phyloP scores from a whole-genome alignment of 768 basidiomycete genomes.

The Tulasnella sp. region DNA sequence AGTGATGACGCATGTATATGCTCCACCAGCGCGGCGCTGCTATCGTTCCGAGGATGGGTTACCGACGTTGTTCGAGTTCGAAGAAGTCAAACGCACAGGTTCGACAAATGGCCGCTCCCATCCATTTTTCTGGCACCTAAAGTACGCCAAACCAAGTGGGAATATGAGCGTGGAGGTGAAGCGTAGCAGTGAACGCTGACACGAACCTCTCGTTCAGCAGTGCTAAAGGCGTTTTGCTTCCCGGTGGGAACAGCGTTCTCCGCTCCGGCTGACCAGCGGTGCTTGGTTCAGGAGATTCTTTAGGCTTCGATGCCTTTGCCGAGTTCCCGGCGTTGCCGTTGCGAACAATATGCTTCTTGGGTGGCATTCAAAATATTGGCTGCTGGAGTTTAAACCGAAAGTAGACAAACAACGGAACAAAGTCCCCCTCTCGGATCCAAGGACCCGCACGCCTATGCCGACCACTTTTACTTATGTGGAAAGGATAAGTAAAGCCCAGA shows the following conservation, averaged over 20 bases:
- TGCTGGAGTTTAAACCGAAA: background rate
- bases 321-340: constrained; percentile 90
- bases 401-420: background rate
- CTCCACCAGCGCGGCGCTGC: constrained; percentile 26
- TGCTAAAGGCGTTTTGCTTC: constrained; percentile 78
- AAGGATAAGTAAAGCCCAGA: too few species aligned
- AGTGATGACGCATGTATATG: constrained; percentile 59
- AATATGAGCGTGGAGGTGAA: background rate
- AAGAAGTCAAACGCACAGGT: constrained; percentile 49
- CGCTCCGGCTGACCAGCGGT: constrained; percentile 35
- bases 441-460: too few species aligned
- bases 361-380: background rate
- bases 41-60: constrained; percentile 22
- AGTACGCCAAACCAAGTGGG: background rate
- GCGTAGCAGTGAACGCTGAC: background rate
- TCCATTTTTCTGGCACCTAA: constrained; percentile 79
- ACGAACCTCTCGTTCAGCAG: constrained; percentile 72
- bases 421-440: too few species aligned
- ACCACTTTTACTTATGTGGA: too few species aligned
- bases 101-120: constrained; percentile 85
- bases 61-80: background rate
- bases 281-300: constrained; percentile 42
- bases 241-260: constrained; percentile 67
- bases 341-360: constrained; percentile 26
- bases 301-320: constrained; percentile 48